Evolutionary conservation across 345 rosid species (phyloP).

Genomic region (Gossypium longicalyx): DNA sequence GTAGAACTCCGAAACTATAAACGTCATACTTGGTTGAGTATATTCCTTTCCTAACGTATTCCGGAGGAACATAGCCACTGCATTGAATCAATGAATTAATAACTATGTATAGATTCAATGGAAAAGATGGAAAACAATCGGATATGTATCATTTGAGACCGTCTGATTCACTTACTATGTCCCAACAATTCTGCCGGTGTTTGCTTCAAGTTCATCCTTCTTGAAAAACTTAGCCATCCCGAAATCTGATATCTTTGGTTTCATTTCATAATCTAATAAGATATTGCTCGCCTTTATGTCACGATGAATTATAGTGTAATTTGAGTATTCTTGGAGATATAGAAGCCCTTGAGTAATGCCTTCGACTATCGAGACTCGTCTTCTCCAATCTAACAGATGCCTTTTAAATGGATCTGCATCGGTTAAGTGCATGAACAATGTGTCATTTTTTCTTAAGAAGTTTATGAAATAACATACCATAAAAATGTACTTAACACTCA

Average conservation of each 20-base stretch:
- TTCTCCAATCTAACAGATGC: background rate
- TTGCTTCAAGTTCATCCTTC: constrained; percentile 9
- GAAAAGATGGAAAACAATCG: background rate
- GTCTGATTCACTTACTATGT: constrained; percentile 1
- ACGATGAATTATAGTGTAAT: constrained; percentile 20
- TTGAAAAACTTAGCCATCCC: constrained; percentile 4
- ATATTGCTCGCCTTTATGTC: constrained; percentile 18
- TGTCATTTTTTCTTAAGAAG: background rate
- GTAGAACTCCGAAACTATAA: constrained; percentile 50
- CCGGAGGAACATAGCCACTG: constrained; percentile 53
- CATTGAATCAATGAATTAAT: background rate
- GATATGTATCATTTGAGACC: background rate
- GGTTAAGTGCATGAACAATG: background rate
- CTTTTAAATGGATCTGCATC: background rate
- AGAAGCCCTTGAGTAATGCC: constrained; percentile 28
- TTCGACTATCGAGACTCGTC: background rate
- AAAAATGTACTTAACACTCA: background rate
- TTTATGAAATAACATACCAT: background rate
- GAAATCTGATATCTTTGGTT: background rate
- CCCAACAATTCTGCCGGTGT: constrained; percentile 7
- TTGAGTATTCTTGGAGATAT: constrained; percentile 33
- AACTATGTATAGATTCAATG: background rate
- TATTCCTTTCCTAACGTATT: constrained; percentile 37
- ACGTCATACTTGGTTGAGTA: constrained; percentile 49
- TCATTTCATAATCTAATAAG: constrained; percentile 8